Evolutionary conservation across 257 asterid genomes (phyloP).

Genomic region (Solanum arcanum): DNA sequence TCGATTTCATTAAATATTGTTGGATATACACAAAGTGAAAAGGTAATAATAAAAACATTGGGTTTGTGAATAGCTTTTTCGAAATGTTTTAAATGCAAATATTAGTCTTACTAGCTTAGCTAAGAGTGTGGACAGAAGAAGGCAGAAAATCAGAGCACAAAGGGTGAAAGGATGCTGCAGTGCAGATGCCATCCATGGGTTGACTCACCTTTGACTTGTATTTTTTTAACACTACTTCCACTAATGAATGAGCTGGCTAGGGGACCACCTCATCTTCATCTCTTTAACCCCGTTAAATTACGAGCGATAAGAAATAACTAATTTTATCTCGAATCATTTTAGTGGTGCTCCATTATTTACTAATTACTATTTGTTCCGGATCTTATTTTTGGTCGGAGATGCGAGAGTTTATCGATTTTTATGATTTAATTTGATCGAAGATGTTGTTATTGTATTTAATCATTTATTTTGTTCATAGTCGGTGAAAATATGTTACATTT

Average conservation of each 20-base stretch:
- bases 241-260: constrained; percentile 9
- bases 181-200: not conserved
- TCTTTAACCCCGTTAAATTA: not conserved
- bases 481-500: not conserved
- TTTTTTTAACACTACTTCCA: not conserved
- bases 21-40: not conserved
- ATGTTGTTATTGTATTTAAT: no score
- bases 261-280: constrained; percentile 11
- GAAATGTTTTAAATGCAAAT: constrained; percentile 5
- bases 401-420: not conserved
- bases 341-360: no score
- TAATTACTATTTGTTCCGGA: no score
- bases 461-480: not conserved
- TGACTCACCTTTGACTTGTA: constrained; percentile 27
- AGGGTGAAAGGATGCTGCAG: not conserved
- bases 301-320: no score
- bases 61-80: not conserved
- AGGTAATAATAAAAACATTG: constrained; percentile 1
- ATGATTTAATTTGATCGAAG: not conserved
- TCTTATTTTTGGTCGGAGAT: not conserved
- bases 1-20: not conserved
- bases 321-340: no score
- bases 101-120: not conserved
- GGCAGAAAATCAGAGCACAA: not conserved
- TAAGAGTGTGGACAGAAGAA: not conserved